Evolutionary conservation across 371 early-diverging fungal genomes (phyloP).

Genomic region (Mortierella sp.): DNA sequence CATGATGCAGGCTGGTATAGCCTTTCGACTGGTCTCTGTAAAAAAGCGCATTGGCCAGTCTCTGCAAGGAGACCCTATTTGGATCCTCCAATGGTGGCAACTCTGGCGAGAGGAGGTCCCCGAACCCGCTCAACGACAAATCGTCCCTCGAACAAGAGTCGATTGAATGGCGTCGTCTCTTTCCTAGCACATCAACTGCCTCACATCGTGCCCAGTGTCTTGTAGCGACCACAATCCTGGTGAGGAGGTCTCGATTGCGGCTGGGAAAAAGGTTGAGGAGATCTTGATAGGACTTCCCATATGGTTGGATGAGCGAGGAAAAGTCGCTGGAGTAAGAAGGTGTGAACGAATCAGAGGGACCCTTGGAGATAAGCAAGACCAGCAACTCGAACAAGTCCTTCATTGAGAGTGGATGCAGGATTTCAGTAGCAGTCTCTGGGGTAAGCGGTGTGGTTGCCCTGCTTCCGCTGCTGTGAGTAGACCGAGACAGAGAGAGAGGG

Average conservation of each 20-base stretch:
- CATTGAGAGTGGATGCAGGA: not conserved
- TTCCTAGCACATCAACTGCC: not conserved
- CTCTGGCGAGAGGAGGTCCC: not conserved
- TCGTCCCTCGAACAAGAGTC: conserved; percentile 5
- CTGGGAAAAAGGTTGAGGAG: not conserved
- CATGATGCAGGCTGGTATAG: not conserved
- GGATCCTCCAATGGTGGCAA: not conserved
- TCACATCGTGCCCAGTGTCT: not conserved
- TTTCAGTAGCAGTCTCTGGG: not conserved
- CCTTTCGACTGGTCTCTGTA: too few relatives aligned
- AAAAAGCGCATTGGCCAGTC: not conserved
- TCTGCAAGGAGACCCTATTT: not conserved
- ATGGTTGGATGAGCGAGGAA: not conserved
- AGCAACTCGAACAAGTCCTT: not conserved
- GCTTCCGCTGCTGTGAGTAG: not conserved
- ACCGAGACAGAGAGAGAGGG: not conserved
- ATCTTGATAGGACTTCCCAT: not conserved
- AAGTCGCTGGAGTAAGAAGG: not conserved
- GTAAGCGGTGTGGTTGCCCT: not conserved
- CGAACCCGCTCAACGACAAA: not conserved
- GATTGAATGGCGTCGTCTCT: not conserved
- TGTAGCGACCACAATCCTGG: not conserved
- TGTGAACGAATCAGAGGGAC: not conserved
- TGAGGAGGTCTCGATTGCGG: not conserved
- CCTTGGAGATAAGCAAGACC: not conserved